Evolutionary conservation across 306 rosid genomes (phyloP).

Genomic region (Quercus berberidifolia): DNA sequence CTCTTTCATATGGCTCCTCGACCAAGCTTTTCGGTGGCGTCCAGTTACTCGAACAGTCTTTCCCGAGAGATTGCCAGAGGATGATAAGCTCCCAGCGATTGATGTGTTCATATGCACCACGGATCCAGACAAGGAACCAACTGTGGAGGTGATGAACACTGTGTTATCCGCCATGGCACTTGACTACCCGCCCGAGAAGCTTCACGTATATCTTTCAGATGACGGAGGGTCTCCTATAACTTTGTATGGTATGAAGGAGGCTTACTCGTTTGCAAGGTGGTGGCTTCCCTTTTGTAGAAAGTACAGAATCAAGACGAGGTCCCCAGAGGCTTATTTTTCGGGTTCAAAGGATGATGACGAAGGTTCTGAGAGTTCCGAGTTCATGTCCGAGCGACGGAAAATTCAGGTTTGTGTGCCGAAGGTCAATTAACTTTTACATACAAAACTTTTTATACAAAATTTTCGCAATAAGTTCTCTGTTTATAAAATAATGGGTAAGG

Average conservation of each 20-base stretch:
- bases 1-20: constrained; percentile 58
- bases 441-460: too few relatives aligned
- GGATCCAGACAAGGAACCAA: constrained; percentile 68
- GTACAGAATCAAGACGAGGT: constrained; percentile 36
- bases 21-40: constrained; percentile 52
- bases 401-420: constrained; percentile 23
- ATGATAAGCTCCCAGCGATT: constrained; percentile 49
- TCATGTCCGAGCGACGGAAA: constrained; percentile 24
- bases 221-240: constrained; percentile 61
- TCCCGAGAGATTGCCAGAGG: constrained; percentile 51
- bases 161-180: constrained; percentile 72
- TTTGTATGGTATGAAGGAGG: constrained; percentile 40
- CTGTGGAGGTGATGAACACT: constrained; percentile 65
- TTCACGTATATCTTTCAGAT: constrained; percentile 69
- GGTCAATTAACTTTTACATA: too few relatives aligned
- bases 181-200: constrained; percentile 66
- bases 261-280: constrained; percentile 47
- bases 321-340: constrained; percentile 64
- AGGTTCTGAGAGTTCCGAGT: constrained; percentile 26
- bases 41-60: constrained; percentile 48
- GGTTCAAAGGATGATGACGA: constrained; percentile 14
- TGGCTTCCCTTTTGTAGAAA: constrained; percentile 69
- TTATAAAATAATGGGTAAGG: too few relatives aligned
- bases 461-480: too few relatives aligned
- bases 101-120: constrained; percentile 74